Conservation (phyloP, 2,329 filamentous ascomycete species). For the Colletotrichum karsti region DNA sequence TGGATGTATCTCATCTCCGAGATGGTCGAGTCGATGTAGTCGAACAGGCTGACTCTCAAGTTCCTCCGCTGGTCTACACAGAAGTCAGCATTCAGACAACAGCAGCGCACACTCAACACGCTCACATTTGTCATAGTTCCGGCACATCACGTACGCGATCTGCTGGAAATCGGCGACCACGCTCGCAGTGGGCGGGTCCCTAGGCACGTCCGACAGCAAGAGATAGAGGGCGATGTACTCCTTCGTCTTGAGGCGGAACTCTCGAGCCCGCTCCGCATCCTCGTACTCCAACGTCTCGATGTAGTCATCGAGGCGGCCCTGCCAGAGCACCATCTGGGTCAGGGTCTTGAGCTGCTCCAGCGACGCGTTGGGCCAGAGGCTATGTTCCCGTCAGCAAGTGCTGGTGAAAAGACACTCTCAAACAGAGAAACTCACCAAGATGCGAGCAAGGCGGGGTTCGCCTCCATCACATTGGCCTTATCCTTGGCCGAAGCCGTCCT, state of each 20-base stretch:
- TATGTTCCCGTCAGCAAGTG: slow-evolving; percentile 11
- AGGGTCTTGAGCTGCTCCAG: slow-evolving; percentile 2
- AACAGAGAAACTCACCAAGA: slow-evolving; percentile 1
- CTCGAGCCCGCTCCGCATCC: neutral
- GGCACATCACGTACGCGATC: slow-evolving; percentile 13
- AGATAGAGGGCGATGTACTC: slow-evolving; percentile 17
- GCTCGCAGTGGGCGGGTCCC: neutral
- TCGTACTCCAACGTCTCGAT: slow-evolving; percentile 21
- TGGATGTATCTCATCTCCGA: slow-evolving; percentile 15
- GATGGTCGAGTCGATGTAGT: slow-evolving; percentile 24
- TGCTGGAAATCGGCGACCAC: slow-evolving; percentile 4
- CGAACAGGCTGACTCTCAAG: slow-evolving; percentile 10
- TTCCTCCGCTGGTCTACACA: slow-evolving; percentile 5
- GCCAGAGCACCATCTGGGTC: slow-evolving; percentile 24
- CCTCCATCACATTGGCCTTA: slow-evolving; percentile 6
- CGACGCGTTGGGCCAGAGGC: slow-evolving; percentile 19
- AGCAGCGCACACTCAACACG: no score
- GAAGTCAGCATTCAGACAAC: neutral
- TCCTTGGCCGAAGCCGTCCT: neutral
- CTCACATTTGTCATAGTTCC: slow-evolving; percentile 14
- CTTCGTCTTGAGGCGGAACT: slow-evolving; percentile 13
- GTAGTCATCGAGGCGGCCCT: slow-evolving; percentile 26
- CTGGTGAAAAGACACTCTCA: neutral
- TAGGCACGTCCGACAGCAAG: neutral
- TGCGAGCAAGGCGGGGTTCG: slow-evolving; percentile 22